Evolutionary conservation across 1,139 yeast genomes (phyloP), one percentile per base, ranked within the genome.

Genomic region (Yamadazyma taylorii): DNA sequence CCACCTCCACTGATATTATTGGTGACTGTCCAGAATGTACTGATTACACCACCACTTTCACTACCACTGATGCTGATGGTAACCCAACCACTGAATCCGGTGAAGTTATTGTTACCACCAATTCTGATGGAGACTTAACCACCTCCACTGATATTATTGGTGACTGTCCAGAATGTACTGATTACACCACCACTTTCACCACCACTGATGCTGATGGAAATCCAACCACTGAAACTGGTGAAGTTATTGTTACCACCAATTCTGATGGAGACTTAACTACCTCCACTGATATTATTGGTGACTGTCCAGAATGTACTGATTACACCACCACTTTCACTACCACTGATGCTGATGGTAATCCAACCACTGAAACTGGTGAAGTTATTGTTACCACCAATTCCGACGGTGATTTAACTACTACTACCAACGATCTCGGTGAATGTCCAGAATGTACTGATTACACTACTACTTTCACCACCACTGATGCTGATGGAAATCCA

Each of bases 231-330:
- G 39, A 34, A 19, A 17, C 42, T 14, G 36, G 32, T 33, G 42
- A 30, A 17, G 38, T 34, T n/a, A 27, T 39, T 22, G 27, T 36
- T 25, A 36, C 41, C 17, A 45, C 50, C 14, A 45, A 35, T 9
- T 32, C 39, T 17, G 21, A 43, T 13, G 39, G 37, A 28, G 28
- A 33, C 11, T 36, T 33, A 12, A 33, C 34, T n/a, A 33, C 39
- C 10, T 13, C 46, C 10, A 46, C 52, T 19, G 39, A 44, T 26
- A 33, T 45, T 1, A 26, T 33, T 22, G 53, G 52, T 17, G 30
- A 24, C 10, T 35, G 26, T 12, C 26, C 26, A 6, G 26, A 24
- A 24, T 24, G 26, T 24, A 24, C 26, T 40, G 33, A 29, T 25
- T 26, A 43, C 50, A 36, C 41, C 5, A 41, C 50, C 12, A 34